These are phyloP conservation scores for Flammula alnicola DNA, from an alignment of 1,284 basidiomycete genomes.

Conservation along the genomic window DNA sequence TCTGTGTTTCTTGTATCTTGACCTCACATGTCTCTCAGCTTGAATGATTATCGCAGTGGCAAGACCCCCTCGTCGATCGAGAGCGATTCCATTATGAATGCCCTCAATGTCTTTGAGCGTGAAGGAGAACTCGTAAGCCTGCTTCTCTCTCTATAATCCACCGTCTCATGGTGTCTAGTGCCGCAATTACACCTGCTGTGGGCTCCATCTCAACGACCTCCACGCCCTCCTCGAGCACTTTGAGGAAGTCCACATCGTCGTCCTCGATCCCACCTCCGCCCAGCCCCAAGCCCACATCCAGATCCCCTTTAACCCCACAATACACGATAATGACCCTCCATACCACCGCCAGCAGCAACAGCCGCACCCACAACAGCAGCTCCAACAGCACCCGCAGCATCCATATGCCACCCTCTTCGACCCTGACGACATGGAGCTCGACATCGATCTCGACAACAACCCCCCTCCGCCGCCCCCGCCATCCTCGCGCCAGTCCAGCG, in stretches of 20 bases:
- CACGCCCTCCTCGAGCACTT: conserved; percentile 89
- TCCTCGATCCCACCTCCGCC: conserved; percentile 57
- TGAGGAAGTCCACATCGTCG: conserved; percentile 81
- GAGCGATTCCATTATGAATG: conserved; percentile 68
- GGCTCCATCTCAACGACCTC: conserved; percentile 76
- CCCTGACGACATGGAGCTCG: conserved; percentile 81
- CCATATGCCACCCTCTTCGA: conserved; percentile 56
- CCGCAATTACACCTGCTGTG: conserved; percentile 86
- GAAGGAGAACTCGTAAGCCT: conserved; percentile 74
- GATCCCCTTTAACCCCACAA: conserved; percentile 49
- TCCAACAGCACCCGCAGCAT: conserved; percentile 17
- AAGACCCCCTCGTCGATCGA: conserved; percentile 62
- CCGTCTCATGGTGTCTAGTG: conserved; percentile 47
- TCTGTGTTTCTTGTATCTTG: conserved; percentile 1
- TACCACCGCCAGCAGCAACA: conserved; percentile 21
- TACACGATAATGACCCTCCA: conserved; percentile 22
- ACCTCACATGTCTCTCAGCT: conserved; percentile 36
- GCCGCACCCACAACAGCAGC: conserved; percentile 14
- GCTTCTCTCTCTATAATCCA: conserved; percentile 1
- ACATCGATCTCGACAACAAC: conserved; percentile 56
- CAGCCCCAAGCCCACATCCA: conserved; percentile 47
- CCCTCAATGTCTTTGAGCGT: conserved; percentile 66
- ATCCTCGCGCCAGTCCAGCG: conserved; percentile 39
- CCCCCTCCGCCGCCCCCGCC: conserved; percentile 34
- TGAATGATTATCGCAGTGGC: conserved; percentile 56